These are phyloP conservation scores for Cinnamomum micranthum DNA, from an alignment of 164 flowering plant genomes.

Conservation along the genomic window DNA sequence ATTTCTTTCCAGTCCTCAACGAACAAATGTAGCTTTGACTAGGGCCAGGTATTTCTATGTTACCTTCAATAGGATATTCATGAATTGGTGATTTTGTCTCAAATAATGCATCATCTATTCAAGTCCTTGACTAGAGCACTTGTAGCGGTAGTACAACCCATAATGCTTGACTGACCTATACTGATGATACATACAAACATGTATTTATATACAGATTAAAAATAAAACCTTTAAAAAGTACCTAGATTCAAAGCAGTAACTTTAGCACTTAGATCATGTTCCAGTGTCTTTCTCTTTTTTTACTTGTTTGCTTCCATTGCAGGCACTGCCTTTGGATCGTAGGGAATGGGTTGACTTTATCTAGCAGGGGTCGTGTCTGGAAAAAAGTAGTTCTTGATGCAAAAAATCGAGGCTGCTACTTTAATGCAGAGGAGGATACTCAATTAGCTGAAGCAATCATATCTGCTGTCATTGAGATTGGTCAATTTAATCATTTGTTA, in stretches of 20 bases:
- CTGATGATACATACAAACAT: neutral
- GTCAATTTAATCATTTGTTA: conserved; percentile 59
- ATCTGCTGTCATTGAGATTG: conserved; percentile 48
- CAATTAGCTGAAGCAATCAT: conserved; percentile 27
- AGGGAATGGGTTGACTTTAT: conserved; percentile 22
- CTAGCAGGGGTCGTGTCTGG: conserved; percentile 15
- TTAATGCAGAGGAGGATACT: conserved; percentile 15
- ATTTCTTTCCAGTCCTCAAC: conserved; percentile 36
- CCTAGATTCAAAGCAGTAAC: neutral
- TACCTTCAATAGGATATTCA: neutral
- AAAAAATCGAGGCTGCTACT: conserved; percentile 19
- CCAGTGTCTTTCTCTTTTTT: neutral
- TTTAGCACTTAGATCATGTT: neutral
- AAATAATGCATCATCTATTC: neutral
- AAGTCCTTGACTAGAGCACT: neutral
- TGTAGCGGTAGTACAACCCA: neutral
- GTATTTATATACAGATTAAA: neutral
- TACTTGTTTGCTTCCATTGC: conserved; percentile 38
- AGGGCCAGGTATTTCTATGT: conserved; percentile 54
- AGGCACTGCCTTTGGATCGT: conserved; percentile 47
- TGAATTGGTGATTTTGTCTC: too few relatives aligned
- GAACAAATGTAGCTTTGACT: conserved; percentile 63
- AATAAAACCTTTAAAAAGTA: neutral
- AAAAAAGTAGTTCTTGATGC: conserved; percentile 22
- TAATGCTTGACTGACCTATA: neutral